Conservation (phyloP, 164 flowering plant genomes). For the Saururus chinensis region DNA sequence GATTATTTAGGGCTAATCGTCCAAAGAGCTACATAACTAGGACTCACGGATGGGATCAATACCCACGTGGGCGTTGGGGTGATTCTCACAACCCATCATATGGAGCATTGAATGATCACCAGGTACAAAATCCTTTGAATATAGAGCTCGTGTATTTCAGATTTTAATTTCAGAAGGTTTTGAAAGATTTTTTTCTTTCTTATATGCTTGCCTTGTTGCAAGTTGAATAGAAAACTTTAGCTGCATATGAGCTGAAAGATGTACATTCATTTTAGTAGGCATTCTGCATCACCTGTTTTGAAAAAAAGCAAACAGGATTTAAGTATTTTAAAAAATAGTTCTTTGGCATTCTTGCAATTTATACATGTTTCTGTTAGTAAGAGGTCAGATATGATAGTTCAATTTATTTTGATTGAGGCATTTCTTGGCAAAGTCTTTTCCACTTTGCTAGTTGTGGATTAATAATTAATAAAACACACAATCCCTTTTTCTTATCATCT, state of each 20-base stretch:
- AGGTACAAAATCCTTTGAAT: constrained; percentile 28
- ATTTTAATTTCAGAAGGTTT: too few relatives aligned
- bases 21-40: constrained; percentile 89
- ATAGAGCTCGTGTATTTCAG: too few relatives aligned
- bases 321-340: background rate
- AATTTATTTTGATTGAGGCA: too few relatives aligned
- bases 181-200: too few relatives aligned
- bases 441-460: too few relatives aligned
- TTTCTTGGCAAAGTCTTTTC: too few relatives aligned
- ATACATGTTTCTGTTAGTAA: background rate
- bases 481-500: too few relatives aligned
- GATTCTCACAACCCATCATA: constrained; percentile 83
- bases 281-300: background rate
- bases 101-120: constrained; percentile 80
- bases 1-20: constrained; percentile 77
- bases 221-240: too few relatives aligned
- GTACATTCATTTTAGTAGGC: background rate
- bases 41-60: constrained; percentile 86
- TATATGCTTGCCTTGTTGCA: too few relatives aligned
- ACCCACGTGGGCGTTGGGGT: constrained; percentile 88
- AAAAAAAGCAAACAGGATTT: background rate
- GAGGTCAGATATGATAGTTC: background rate
- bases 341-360: background rate
- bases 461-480: too few relatives aligned
- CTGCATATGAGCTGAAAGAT: too few relatives aligned